Base-by-base conservation (phyloP, 176 grass and related monocot genomes). In the Lolium multiflorum region DNA sequence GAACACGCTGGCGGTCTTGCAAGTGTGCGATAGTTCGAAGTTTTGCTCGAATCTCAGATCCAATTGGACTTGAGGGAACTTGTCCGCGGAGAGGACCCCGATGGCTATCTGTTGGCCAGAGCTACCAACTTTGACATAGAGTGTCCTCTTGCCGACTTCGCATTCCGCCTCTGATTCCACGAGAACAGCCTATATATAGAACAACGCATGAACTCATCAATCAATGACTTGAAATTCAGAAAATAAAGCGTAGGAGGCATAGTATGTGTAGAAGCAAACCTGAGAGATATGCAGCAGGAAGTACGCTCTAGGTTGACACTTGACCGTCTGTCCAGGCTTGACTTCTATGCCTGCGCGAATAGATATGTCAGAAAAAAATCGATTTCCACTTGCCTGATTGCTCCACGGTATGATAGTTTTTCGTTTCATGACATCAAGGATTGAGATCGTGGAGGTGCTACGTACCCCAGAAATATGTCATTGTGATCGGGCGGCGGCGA, bases 1-100 rank as follows among this genome's bases (percentile, higher is more conserved):
- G 71, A 86, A 83, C 10, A 97, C 89, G n/a, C 78, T 97, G 15
- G 87, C 51, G 64, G 86, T 86, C 78, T 94, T 97, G 31, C 92
- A 94, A 26, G 77, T 89, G 89, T 97, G 90, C 8, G 90, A 97
- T 38, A 97, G 68, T 89, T 97, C 92, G 84, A 97, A 97, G n/a
- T 86, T 87, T 77, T 91, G 88, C 20, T 94, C 90, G 51, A 97
- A 89, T 4, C 91, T 87, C 65, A 93, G 63, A 84, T 97, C 95
- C 38, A 91, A 91, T 9, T 85, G 83, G 44, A 94, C 89, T 62
- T 97, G 95, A 11, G 90, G 61, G 70, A 47, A 64, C 60, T 91
- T 92, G 31, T 92, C 90, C 5, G 57, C 28, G 22, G 88, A 88
- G 5, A 97, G 88, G 44, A 84, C 92, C 84, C 95, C 95, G 59